Base-by-base conservation (phyloP, 169 alveolate species). In the Haemoproteus tartakovskyi region DNA sequence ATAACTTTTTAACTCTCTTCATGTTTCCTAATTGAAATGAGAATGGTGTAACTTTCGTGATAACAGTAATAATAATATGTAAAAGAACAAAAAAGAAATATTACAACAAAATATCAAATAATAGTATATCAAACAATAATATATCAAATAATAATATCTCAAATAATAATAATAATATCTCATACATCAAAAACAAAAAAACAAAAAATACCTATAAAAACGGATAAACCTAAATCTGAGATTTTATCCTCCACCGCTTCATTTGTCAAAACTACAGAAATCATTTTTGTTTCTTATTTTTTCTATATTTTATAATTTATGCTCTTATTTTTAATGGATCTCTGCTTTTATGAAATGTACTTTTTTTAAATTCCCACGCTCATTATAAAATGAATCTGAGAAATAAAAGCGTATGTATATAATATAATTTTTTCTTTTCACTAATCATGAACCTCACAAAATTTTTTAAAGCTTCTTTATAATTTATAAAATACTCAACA, bases 141-240 rank as follows among this genome's bases (percentile, higher is more conserved):
- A n/a, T n/a, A n/a, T n/a, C n/a, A n/a, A n/a, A n/a, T n/a, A n/a
- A n/a, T n/a, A n/a, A n/a, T n/a, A n/a, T n/a, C n/a, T n/a, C n/a
- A n/a, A n/a, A n/a, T n/a, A n/a, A n/a, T n/a, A n/a, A n/a, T n/a
- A n/a, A n/a, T n/a, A n/a, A n/a, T n/a, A n/a, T n/a, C n/a, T n/a
- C n/a, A n/a, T n/a, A n/a, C n/a, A n/a, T n/a, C n/a, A n/a, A n/a
- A n/a, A n/a, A n/a, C n/a, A n/a, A n/a, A n/a, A n/a, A 5, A 6
- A 18, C 46, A 11, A 18, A 16, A 54, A 18, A 52, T 67, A 67
- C 82, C 82, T 41, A 54, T 67, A 47, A 67, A 67, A 38, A 52
- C 82, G 48, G 51, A 52, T 43, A 67, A 37, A 2, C 70, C 82
- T 46, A 67, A 33, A 36, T 67, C 82, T 18, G 82, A 67, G 43